Evolutionary conservation across 306 rosid genomes (phyloP), one percentile per base, ranked within the genome.

Genomic region (Quercus cerris): DNA sequence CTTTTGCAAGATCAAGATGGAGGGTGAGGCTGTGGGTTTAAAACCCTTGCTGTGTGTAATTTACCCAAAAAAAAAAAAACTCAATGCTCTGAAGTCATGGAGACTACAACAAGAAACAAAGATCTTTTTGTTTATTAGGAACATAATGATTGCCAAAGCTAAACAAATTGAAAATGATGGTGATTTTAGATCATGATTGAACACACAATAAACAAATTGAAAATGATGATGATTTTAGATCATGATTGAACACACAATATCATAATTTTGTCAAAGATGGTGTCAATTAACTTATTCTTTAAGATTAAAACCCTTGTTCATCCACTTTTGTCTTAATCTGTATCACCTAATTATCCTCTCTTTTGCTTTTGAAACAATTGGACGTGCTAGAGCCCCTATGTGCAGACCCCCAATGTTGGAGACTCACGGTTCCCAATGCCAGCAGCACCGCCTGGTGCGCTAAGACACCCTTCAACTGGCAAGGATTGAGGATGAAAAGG

Each of bases 381-480:
- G 57, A 78, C 78, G 78, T 55, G 18, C 3, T 78, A 94, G 97
- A 90, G 88, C 86, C 99, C 98, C 75, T 95, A 95, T 18, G 97
- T 95, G 85, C 95, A 87, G 88, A 90, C 92, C 49, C 97, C 98
- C 11, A 85, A 82, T 59, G 76, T 89, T 81, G 78, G 88, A 69
- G 94, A 91, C 78, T 84, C 83, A 74, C 89, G 84, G 76, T 68
- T 93, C 82, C 99, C 99, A 6, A 84, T 81, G 90, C 99, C 99
- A 46, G 86, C 88, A 3, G 90, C 97, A n/a, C 99, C 99, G 19
- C 97, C 98, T 2, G 99, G 99, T 78, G 99, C 95, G 57, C 97
- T 87, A 80, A 91, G 98, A 90, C 86, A 89, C 56, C 62, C 93
- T 57, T 75, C 91, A 52, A 75, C 81, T 28, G 84, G 87, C 87